Percentiles rank a stretch among this genome's conserved stretches.
These are phyloP conservation scores for Cardamine chenopodiifolia DNA, from an alignment of 345 rosid genomes.

Conservation along the genomic window DNA sequence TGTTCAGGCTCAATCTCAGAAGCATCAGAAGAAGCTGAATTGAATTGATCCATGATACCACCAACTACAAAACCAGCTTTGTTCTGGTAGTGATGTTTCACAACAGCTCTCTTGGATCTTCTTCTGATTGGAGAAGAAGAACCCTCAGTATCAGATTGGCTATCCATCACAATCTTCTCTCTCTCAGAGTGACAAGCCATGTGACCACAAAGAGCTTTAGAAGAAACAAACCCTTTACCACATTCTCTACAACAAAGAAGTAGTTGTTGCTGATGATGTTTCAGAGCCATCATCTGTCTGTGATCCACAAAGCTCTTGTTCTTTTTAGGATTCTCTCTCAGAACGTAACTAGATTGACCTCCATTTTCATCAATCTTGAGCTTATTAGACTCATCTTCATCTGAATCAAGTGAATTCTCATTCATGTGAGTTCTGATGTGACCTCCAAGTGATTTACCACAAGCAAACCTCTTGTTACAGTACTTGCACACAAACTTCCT, in stretches of 20 bases:
- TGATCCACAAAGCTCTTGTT: constrained; percentile 60
- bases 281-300: constrained; percentile 34
- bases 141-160: constrained; percentile 72
- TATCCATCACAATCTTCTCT: constrained; percentile 56
- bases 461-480: constrained; percentile 71
- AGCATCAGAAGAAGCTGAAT: constrained; percentile 48
- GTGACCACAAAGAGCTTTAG: constrained; percentile 93
- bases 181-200: constrained; percentile 87
- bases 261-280: constrained; percentile 29
- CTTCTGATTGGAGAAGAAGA: constrained; percentile 60
- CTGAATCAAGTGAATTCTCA: constrained; percentile 46
- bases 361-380: constrained; percentile 50
- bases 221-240: constrained; percentile 78
- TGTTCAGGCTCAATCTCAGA: constrained; percentile 79
- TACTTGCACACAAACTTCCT: constrained; percentile 72
- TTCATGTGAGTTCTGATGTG: constrained; percentile 84
- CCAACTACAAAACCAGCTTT: constrained; percentile 32
- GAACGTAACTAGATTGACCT: constrained; percentile 60
- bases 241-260: constrained; percentile 73
- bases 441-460: constrained; percentile 90
- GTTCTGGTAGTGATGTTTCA: constrained; percentile 46
- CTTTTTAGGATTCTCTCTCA: constrained; percentile 73
- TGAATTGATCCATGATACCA: constrained; percentile 28
- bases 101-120: constrained; percentile 59
- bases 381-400: constrained; percentile 47